Evolutionary conservation across 768 basidiomycete species (phyloP), one percentile per base, ranked within the genome.

Genomic region (Panus rudis): DNA sequence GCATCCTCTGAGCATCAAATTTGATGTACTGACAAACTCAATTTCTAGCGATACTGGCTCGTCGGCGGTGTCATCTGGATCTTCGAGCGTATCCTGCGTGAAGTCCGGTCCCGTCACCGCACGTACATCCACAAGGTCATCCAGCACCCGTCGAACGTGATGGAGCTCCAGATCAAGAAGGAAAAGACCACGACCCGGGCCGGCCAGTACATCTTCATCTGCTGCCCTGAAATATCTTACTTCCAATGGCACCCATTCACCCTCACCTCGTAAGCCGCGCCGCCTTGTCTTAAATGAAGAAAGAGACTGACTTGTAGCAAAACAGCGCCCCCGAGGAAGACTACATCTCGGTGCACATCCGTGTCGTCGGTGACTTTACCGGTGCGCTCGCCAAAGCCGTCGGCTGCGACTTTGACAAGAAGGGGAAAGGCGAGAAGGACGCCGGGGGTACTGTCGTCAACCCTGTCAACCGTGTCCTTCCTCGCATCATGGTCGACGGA

Each of bases 171-270:
- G 63, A 93, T 97, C 74, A 96, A 93, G 73, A 96, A 96, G 66
- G 93, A 96, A 58, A 86, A 84, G 66, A 90, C 79, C 0, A 81
- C 69, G 1, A 79, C 78, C 22, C 75, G 82, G 10, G 90, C 92
- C 1, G 92, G 92, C 16, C 89, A 94, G 61, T 97, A 96, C 63
- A 88, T 97, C 61, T 92, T 94, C 71, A 63, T 96, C 38, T 82
- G 71, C 51, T 92, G 89, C 66, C 93, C 92, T 7, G 87, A 91
- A 63, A 71, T 97, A 35, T 90, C 85, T 16, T 94, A 91, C 68
- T 93, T 85, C 73, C 91, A 96, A 60, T 97, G 92, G 87, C 93
- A 97, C 58, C 92, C 92, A 7, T 96, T 96, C 73, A 94, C 92
- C 13, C 76, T 96, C 47, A 94, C 91, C 25, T 84, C 81, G 81